Evolutionary conservation across 169 alveolate species (phyloP), one percentile per base, ranked within the genome.

Genomic region (Cryptosporidium andersoni): DNA sequence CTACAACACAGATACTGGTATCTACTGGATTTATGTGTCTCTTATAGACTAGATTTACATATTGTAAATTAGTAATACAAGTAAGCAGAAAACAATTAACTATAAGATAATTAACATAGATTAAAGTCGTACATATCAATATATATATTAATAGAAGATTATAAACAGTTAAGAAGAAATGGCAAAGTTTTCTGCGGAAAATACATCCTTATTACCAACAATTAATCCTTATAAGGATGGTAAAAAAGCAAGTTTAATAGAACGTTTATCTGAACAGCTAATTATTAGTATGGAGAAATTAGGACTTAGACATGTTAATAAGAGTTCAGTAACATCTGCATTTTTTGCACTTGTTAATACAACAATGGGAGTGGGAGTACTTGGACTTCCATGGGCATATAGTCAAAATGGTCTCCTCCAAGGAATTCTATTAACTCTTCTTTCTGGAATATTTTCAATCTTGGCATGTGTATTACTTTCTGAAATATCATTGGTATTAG

Each of bases 301-400:
- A 34, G 60, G 55, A 3, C 74, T 58, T 58, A 74, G 60, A 60
- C 55, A 68, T 52, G 55, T 58, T 49, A 74, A 74, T 47, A 74
- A 37, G 36, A 68, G 85, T 3, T 74, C 85, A 34, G 60, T 74
- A 68, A 74, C 85, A 8, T 74, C 85, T 4, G 55, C 85, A 2
- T 74, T 74, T 55, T 74, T 74, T 36, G 85, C 85, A 4, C 64
- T 74, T 36, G 85, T 74, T 48, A 74, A 74, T 68, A 74, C 85
- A 56, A 74, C 85, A 12, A 74, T 74, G 85, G 85, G 85, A 2
- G 85, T 74, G 3, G 85, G 85, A 25, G 60, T 74, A 40, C 68
- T 74, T 39, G 85, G 85, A n/a, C 40, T 74, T 9, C 85, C 85
- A n/a, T 74, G 85, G 85, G 85, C 85, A 45, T 74, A 36, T 40